Base-by-base conservation (phyloP, 306 rosid species). In the Quercus aquifolioides region DNA sequence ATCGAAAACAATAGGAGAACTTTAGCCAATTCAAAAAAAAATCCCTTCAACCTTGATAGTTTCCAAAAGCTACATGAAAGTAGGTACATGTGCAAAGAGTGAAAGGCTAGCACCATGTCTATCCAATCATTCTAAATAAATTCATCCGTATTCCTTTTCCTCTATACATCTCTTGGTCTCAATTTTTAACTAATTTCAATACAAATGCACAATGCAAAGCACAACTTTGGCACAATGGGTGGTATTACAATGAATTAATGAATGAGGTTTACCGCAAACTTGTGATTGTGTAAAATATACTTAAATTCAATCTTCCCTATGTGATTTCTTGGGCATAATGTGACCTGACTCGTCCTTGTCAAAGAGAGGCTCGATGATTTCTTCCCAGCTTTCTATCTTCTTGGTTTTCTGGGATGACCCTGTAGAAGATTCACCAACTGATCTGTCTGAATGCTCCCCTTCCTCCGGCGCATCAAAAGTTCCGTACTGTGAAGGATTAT, bases 401-500 rank as follows among this genome's bases (percentile, higher is more conserved):
- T 65, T 80, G 60, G 86, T 74, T 76, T 81, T 92, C 75, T 81
- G 84, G 9, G 87, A 68, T 6, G 92, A 86, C 59, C 83, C 75
- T 11, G 62, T 3, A 55, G 95, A 84, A 71, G 94, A 86, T 77
- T 84, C 88, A 3, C 84, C 92, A 55, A 80, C 79, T 8, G 92
- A 88, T 76, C 73, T 85, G 14, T 71, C 69, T 0, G 90, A 87
- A 65, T 74, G 65, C 52, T 88, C 89, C 23, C 80, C 88, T 33
- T 79, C 89, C 60, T 71, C 88, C 20, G 28, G 85, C 19, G 74
- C 89, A n/a, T 82, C 88, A 71, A 92, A 94, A 79, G 98, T 94
- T 54, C 98, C 97, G 18, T 94, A 94, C 0, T 74, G 82, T n/a
- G 89, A 90, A 54, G 94, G 90, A 23, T 87, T 46, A 64, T 83